Evolutionary conservation across 108 stramenopile species (phyloP).

Genomic region (Fistulifera solaris): DNA sequence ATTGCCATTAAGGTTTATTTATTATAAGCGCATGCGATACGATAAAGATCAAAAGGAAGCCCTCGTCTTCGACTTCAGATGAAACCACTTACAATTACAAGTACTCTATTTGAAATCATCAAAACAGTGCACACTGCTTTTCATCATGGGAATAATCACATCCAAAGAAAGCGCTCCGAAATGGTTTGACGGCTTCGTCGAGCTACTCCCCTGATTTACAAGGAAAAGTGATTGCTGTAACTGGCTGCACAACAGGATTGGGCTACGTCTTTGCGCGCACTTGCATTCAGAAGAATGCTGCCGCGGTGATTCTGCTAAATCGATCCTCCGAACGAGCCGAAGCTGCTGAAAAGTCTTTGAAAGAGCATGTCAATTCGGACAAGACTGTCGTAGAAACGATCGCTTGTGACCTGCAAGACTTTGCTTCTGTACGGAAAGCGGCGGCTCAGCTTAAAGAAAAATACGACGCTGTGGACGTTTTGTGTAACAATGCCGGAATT

Average conservation of each 20-base stretch:
- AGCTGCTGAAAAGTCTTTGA: constrained; percentile 19
- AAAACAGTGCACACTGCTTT: too few species aligned
- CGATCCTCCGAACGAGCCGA: constrained; percentile 31
- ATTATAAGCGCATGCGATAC: too few species aligned
- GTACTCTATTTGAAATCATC: too few species aligned
- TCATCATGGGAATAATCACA: too few species aligned
- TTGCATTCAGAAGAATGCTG: constrained; percentile 27
- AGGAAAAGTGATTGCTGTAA: constrained; percentile 41
- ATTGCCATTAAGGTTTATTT: too few species aligned
- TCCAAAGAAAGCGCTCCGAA: too few species aligned
- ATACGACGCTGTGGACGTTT: constrained; percentile 26
- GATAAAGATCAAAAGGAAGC: too few species aligned
- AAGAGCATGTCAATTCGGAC: constrained; percentile 2
- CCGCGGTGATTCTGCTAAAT: constrained; percentile 30
- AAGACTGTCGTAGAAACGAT: constrained; percentile 19
- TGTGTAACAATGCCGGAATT: constrained; percentile 56
- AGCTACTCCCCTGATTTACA: constrained; percentile 22
- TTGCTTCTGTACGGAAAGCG: constrained; percentile 28
- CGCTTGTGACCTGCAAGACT: constrained; percentile 35
- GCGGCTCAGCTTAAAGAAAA: constrained; percentile 21
- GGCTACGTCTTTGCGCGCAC: constrained; percentile 26
- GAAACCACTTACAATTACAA: too few species aligned
- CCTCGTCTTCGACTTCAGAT: too few species aligned
- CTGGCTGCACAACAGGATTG: constrained; percentile 30
- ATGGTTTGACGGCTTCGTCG: constrained; percentile 8